Conservation (phyloP, 495 filamentous ascomycete genomes). For the Hypoxylon lienhwacheense region DNA sequence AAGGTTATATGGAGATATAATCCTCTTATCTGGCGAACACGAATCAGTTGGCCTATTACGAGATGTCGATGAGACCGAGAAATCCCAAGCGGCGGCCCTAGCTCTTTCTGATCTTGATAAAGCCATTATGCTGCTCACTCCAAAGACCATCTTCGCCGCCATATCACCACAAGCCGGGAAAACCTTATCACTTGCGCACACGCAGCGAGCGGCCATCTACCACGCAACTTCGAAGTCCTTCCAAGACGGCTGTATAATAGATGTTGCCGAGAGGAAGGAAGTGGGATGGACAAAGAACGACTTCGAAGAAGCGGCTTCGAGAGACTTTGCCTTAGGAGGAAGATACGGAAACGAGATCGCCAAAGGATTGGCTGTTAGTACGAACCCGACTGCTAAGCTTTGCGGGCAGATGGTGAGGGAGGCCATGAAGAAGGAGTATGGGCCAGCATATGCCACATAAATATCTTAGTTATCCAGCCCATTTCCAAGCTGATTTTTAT, state of each 20-base stretch:
- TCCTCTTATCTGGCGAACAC: slow-evolving; percentile 41
- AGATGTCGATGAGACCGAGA: slow-evolving; percentile 35
- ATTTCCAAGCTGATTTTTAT: too few relatives aligned
- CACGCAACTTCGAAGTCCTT: slow-evolving; percentile 61
- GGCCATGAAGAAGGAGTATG: slow-evolving; percentile 77
- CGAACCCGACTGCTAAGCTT: slow-evolving; percentile 86
- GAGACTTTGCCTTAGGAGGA: slow-evolving; percentile 74
- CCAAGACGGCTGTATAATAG: slow-evolving; percentile 20
- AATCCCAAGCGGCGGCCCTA: slow-evolving; percentile 38
- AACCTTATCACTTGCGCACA: slow-evolving; percentile 70
- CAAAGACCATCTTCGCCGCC: slow-evolving; percentile 48
- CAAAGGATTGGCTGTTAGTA: slow-evolving; percentile 72
- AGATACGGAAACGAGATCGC: slow-evolving; percentile 78
- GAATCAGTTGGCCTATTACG: slow-evolving; percentile 36
- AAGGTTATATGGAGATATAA: slow-evolving; percentile 56
- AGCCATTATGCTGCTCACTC: slow-evolving; percentile 70
- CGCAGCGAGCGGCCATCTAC: slow-evolving; percentile 74
- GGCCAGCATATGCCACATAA: slow-evolving; percentile 42
- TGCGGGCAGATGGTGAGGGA: slow-evolving; percentile 86
- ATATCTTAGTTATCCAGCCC: neutral
- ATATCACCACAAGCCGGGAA: slow-evolving; percentile 64
- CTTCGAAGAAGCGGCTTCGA: slow-evolving; percentile 72
- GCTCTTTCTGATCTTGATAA: slow-evolving; percentile 62
- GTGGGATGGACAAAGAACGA: slow-evolving; percentile 51
- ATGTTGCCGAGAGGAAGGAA: slow-evolving; percentile 40